Conservation (phyloP, 176 grass and related monocot genomes). For the Juncus effusus region DNA sequence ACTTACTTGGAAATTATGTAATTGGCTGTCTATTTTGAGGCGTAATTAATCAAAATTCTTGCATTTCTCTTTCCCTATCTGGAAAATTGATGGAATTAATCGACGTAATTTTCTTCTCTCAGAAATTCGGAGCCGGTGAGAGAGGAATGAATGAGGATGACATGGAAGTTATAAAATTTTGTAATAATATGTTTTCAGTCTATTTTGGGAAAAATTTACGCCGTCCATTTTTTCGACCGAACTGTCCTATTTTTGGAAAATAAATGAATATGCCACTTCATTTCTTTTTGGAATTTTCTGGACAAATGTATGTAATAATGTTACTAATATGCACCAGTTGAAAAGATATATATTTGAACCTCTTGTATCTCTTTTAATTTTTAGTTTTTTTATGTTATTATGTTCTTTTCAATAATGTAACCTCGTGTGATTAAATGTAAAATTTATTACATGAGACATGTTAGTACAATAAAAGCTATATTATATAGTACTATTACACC, state of each 20-base stretch:
- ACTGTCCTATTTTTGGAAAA: constrained; percentile 26
- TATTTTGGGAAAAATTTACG: constrained; percentile 19
- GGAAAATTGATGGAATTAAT: background rate
- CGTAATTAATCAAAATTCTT: background rate
- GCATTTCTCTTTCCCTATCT: constrained; percentile 5
- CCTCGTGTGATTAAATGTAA: too few species aligned
- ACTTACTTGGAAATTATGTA: background rate
- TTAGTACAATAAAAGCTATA: too few species aligned
- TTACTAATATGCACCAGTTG: too few species aligned
- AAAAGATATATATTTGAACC: too few species aligned
- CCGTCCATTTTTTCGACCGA: background rate
- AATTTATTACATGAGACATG: too few species aligned
- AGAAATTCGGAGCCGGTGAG: background rate
- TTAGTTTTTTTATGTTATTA: too few species aligned
- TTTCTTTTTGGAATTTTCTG: too few species aligned
- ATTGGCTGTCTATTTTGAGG: constrained; percentile 16
- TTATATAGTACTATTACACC: too few species aligned
- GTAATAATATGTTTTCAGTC: background rate
- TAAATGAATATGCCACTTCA: constrained; percentile 1
- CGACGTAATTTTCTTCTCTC: background rate
- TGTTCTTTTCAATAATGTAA: too few species aligned
- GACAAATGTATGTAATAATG: too few species aligned
- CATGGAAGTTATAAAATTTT: background rate
- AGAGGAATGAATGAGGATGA: constrained; percentile 14
- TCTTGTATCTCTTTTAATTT: too few species aligned